Base-by-base conservation (phyloP, 345 rosid species). In the Lepidium aucheri region DNA sequence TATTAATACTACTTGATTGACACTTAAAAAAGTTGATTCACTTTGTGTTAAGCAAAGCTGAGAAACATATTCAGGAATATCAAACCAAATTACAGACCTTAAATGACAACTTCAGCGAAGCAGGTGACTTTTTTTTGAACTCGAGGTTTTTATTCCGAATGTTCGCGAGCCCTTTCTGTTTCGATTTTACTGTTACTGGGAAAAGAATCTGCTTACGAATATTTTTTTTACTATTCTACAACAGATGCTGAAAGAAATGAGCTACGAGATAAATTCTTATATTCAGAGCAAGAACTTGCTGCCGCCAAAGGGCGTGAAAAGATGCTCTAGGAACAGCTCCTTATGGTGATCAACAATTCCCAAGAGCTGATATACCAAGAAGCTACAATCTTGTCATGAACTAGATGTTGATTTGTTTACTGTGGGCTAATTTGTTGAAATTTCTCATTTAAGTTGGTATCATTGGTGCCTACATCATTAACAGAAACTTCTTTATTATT, bases 301-400 rank as follows among this genome's bases (percentile, higher is more conserved):
- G 97, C 97, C 60, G 86, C 95, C 13, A 87, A 77, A 79, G 93
- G 87, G 28, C 93, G 97, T 68, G 96, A 94, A 56, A 75, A 76
- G 57, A 75, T 81, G 62, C 78, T 90, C 55, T 96, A 87, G 22
- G 81, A 82, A 24, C 91, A 86, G 75, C 93, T 94, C 7, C 42
- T 87, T 53, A 79, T 74, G 75, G 99, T 91, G 69, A 77, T 87
- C 24, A 49, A 70, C 72, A 86, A 68, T 70, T 87, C 89, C 53
- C 89, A 83, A 46, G 87, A 82, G 65, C 80, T n/a, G 96, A 67
- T 80, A 79, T 52, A 79, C 61, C 42, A 84, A 83, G 68, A 85
- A 82, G 65, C 68, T 88, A 55, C 91, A 83, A 58, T 79, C 76
- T 15, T 54, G 74, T 56, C 76, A 76, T 73, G 88, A 85, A 62